Percentiles rank a stretch among this genome's conserved stretches.
Conservation (phyloP, 352 stramenopile species). For the Plasmopara halstedii region DNA sequence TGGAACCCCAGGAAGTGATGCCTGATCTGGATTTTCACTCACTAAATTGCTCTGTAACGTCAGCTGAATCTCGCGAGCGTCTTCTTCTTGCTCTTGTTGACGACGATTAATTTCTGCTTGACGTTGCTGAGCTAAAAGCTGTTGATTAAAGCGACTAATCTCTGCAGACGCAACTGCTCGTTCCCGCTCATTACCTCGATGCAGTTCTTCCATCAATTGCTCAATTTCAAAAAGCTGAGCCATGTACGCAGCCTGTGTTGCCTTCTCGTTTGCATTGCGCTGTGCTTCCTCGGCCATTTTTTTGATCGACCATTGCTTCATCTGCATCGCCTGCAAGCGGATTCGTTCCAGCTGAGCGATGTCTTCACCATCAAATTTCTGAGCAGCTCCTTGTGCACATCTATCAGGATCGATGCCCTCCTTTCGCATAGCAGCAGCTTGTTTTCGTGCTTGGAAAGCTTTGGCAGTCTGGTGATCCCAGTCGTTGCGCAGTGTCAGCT, state of each 20-base stretch:
- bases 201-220: constrained; percentile 43
- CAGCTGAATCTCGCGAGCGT: constrained; percentile 51
- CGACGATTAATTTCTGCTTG: constrained; percentile 27
- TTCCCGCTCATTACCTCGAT: constrained; percentile 45
- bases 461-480: constrained; percentile 42
- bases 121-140: constrained; percentile 35
- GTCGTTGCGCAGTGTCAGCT: constrained; percentile 59
- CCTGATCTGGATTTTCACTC: constrained; percentile 62
- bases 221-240: constrained; percentile 50
- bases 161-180: constrained; percentile 36
- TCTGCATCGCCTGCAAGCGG: constrained; percentile 58
- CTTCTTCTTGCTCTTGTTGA: constrained; percentile 36
- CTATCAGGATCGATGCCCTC: constrained; percentile 45
- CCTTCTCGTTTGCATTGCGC: constrained; percentile 30
- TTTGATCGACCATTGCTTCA: constrained; percentile 58
- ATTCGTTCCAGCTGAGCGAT: constrained; percentile 38
- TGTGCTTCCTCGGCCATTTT: constrained; percentile 44
- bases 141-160: constrained; percentile 50
- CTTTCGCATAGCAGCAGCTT: constrained; percentile 23
- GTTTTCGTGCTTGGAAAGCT: constrained; percentile 18
- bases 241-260: constrained; percentile 33
- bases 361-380: constrained; percentile 72
- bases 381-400: constrained; percentile 42
- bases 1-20: constrained; percentile 26
- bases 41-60: constrained; percentile 55